Evolutionary conservation across 768 basidiomycete genomes (phyloP), one percentile per base, ranked within the genome.

Genomic region (Leccinum subtestaceum): DNA sequence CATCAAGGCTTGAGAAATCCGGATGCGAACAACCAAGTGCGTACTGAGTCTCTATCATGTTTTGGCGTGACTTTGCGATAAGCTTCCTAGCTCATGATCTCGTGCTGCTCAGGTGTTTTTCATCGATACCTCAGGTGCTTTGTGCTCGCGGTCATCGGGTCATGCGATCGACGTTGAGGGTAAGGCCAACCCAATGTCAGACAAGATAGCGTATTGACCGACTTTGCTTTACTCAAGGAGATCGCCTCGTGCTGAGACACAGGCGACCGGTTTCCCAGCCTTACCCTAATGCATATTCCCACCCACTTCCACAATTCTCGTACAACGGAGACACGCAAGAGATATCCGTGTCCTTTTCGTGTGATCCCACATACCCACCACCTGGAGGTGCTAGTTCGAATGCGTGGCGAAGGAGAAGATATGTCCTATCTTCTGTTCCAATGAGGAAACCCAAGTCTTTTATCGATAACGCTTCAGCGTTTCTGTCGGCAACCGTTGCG

Each of bases 91-190:
- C 43, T 60, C 48, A 53, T 19, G 12, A 7, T 34, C 19, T 53
- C 32, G 23, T 51, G 4, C 49, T n/a, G 7, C 34, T 43, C 54
- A 93, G 88, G 88, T 93, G 17, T 93, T 92, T 75, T 93, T 90
- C 75, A 82, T 93, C 55, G 92, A 94, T 69, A 80, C 82, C 2
- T 82, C 83, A 19, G 91, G 92, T 19, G 84, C 84, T 10, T 72
- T 93, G 45, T 93, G 89, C 69, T 90, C 91, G 9, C 81, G 88
- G 63, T 81, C 84, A 4, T 83, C 91, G 15, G 92, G 92, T 0
- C 91, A 93, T 72, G 92, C 91, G 8, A 75, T 94, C 38, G 91
- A 94, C 65, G 73, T 93, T 36, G 84, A 93, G 78, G 82, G 91
- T 87, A 71, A 23, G 74, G 61, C 15, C 19, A 49, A 52, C 38